A percentile compares a stretch with the other conserved stretches of the same genome.
Evolutionary conservation across 345 rosid genomes (phyloP).

Genomic region (Gossypium rotundifolium): DNA sequence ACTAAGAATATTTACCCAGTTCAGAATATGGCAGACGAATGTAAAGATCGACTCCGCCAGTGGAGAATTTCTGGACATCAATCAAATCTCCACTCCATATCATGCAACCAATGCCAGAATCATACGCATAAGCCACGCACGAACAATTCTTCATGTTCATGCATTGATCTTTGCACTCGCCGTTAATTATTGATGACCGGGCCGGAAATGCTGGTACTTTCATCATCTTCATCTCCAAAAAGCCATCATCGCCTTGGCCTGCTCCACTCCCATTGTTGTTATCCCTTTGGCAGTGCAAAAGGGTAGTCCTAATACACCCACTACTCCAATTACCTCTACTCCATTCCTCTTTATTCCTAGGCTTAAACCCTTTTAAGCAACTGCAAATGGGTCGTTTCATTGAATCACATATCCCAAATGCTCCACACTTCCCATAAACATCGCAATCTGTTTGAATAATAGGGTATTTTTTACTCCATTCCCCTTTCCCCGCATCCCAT

Average conservation of each 20-base stretch:
- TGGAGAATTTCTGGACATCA: slow-evolving; percentile 28
- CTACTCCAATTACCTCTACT: too few relatives aligned
- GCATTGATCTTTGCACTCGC: too few relatives aligned
- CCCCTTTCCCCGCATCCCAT: slow-evolving; percentile 10
- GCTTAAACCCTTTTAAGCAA: too few relatives aligned
- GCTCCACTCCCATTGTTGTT: slow-evolving; percentile 19
- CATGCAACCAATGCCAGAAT: slow-evolving; percentile 42
- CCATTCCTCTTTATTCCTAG: too few relatives aligned
- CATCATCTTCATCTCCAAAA: slow-evolving; percentile 14
- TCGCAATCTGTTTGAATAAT: too few relatives aligned
- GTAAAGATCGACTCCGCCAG: slow-evolving; percentile 17
- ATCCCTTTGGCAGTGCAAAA: slow-evolving; percentile 20
- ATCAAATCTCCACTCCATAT: slow-evolving; percentile 36
- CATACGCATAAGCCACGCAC: slow-evolving; percentile 38
- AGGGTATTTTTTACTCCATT: too few relatives aligned
- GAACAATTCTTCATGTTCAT: slow-evolving; percentile 22
- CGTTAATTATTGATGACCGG: neutral
- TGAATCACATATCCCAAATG: too few relatives aligned
- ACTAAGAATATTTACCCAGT: neutral
- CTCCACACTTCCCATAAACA: too few relatives aligned
- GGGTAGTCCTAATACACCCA: too few relatives aligned
- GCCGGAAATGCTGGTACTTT: slow-evolving; percentile 39
- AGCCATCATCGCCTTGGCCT: neutral
- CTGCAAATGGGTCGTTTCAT: too few relatives aligned
- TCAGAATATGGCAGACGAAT: too few relatives aligned